These are phyloP conservation scores for Aurifilum marmelostoma DNA, from an alignment of 2,329 filamentous ascomycete genomes.

Conservation along the genomic window DNA sequence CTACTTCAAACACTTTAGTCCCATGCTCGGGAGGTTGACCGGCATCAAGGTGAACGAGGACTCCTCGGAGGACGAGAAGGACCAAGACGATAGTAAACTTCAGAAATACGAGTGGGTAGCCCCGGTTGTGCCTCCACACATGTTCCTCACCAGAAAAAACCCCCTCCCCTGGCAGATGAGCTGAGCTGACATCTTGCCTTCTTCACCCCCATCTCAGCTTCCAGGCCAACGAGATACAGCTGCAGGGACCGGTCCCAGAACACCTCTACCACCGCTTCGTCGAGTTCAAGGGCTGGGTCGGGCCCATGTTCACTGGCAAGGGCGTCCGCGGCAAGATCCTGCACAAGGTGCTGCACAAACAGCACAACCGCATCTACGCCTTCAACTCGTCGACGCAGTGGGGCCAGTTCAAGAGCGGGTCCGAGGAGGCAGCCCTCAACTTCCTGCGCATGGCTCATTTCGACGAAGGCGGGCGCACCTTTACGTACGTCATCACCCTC, in stretches of 20 bases:
- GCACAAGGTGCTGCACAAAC: constrained; percentile 85
- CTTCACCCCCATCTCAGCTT: constrained; percentile 59
- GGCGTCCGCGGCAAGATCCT: constrained; percentile 80
- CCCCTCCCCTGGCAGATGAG: too few species aligned
- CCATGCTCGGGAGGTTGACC: constrained; percentile 81
- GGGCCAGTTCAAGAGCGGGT: constrained; percentile 68
- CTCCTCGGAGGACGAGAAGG: constrained; percentile 40
- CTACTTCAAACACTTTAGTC: constrained; percentile 85
- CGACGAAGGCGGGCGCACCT: constrained; percentile 82
- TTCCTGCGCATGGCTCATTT: constrained; percentile 88
- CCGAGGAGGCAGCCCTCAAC: constrained; percentile 71
- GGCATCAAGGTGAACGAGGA: constrained; percentile 71
- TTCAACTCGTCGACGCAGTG: constrained; percentile 77
- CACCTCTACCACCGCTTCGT: constrained; percentile 89
- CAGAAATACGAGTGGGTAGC: constrained; percentile 74
- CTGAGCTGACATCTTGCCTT: constrained; percentile 4
- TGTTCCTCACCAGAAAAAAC: too few species aligned
- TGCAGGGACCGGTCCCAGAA: constrained; percentile 79
- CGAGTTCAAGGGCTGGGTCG: constrained; percentile 89
- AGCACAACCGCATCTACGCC: constrained; percentile 88
- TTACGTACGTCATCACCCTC: constrained; percentile 89
- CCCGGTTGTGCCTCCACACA: neutral
- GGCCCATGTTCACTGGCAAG: constrained; percentile 80
- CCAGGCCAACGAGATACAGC: constrained; percentile 89
- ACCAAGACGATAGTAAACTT: constrained; percentile 56